These are phyloP conservation scores for Flaveria linearis DNA, from an alignment of 129 eudicot species.

Conservation along the genomic window DNA sequence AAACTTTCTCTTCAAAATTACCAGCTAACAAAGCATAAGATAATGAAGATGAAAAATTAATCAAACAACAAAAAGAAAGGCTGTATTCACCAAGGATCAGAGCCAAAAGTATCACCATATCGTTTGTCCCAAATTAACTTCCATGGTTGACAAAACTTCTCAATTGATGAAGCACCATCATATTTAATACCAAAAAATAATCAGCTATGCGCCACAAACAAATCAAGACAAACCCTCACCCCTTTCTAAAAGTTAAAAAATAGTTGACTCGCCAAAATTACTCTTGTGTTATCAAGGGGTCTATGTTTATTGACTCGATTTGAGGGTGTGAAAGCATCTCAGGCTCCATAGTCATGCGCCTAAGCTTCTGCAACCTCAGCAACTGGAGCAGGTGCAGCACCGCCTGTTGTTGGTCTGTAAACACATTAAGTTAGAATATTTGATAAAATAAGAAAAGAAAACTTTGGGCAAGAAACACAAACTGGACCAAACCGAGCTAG, in stretches of 20 bases:
- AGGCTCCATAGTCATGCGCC: not conserved
- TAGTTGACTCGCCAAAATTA: slow-evolving; percentile 7
- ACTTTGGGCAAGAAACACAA: not conserved
- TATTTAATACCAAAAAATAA: slow-evolving; percentile 21
- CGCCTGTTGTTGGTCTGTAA: slow-evolving; percentile 93
- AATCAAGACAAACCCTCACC: slow-evolving; percentile 26
- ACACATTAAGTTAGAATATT: slow-evolving; percentile 7
- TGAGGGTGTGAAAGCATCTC: not conserved
- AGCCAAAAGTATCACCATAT: slow-evolving; percentile 14
- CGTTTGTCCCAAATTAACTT: slow-evolving; percentile 32
- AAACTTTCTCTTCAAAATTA: no score
- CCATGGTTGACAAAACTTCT: slow-evolving; percentile 34
- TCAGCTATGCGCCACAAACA: slow-evolving; percentile 4
- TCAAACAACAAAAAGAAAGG: not conserved
- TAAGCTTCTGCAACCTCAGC: slow-evolving; percentile 51
- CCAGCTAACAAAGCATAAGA: no score
- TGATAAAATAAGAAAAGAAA: slow-evolving; percentile 1
- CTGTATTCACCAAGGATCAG: not conserved
- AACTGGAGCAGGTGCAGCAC: slow-evolving; percentile 67
- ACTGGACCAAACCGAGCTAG: not conserved
- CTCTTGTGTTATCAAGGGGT: not conserved
- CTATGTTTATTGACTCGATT: not conserved
- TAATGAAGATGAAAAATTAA: no score
- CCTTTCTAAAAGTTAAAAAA: slow-evolving; percentile 14
- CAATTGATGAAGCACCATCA: slow-evolving; percentile 26